Percentiles rank a stretch among this genome's conserved stretches.
These are phyloP conservation scores for Rostrohypoxylon terebratum DNA, from an alignment of 495 filamentous ascomycete genomes.

Conservation along the genomic window DNA sequence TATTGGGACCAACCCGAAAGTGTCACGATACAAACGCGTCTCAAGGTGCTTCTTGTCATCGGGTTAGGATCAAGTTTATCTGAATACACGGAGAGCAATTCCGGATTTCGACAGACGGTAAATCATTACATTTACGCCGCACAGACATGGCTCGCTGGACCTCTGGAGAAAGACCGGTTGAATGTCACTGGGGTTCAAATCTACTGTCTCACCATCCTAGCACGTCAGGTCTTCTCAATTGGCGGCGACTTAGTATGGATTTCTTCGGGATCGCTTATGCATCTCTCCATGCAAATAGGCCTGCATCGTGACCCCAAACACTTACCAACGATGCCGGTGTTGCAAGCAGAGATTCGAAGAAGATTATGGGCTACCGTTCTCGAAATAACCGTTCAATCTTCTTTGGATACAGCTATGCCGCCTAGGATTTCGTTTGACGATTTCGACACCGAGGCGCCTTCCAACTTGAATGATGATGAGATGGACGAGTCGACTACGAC, in stretches of 20 bases:
- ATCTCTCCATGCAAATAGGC: constrained; percentile 69
- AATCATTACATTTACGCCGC: constrained; percentile 67
- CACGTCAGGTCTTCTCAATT: constrained; percentile 62
- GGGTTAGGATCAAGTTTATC: constrained; percentile 65
- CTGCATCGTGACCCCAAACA: constrained; percentile 69
- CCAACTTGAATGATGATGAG: constrained; percentile 69
- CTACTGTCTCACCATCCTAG: constrained; percentile 66
- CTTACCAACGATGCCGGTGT: constrained; percentile 59
- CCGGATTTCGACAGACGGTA: constrained; percentile 52
- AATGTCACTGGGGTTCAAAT: constrained; percentile 65
- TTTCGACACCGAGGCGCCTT: constrained; percentile 66
- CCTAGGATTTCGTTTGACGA: constrained; percentile 63
- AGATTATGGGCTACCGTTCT: constrained; percentile 73
- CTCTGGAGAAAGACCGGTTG: constrained; percentile 64
- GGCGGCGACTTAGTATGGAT: constrained; percentile 69
- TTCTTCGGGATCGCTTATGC: constrained; percentile 65
- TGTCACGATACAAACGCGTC: constrained; percentile 51
- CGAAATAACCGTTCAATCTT: constrained; percentile 68
- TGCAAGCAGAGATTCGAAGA: constrained; percentile 67
- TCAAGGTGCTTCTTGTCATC: constrained; percentile 66
- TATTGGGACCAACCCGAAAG: constrained; percentile 60
- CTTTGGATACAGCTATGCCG: constrained; percentile 66
- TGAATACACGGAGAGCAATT: constrained; percentile 44
- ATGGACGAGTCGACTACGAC: constrained; percentile 58
- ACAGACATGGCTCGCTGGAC: constrained; percentile 66